Conservation (phyloP, 108 stramenopile genomes). For the Nitzschia sp. region DNA sequence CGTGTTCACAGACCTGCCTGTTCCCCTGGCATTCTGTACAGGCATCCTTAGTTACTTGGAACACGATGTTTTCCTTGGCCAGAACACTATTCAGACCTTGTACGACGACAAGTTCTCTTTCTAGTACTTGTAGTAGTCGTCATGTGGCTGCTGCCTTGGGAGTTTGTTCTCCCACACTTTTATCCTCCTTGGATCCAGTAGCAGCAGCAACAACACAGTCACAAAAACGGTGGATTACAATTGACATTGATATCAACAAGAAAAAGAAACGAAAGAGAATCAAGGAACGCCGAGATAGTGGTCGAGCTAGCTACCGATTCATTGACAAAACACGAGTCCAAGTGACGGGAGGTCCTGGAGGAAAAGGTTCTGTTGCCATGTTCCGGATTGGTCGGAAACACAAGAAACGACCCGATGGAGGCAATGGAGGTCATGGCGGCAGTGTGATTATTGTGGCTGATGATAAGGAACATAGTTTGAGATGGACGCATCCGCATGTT, state of each 20-base stretch:
- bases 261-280: constrained; percentile 8
- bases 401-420: constrained; percentile 72
- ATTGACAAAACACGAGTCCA: constrained; percentile 68
- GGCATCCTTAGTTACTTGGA: too few species aligned
- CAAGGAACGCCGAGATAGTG: constrained; percentile 34
- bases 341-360: constrained; percentile 72
- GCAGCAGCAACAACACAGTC: constrained; percentile 4
- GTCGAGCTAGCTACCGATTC: constrained; percentile 55
- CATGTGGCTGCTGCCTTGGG: too few species aligned
- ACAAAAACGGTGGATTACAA: not conserved
- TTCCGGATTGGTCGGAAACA: constrained; percentile 41
- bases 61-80: too few species aligned
- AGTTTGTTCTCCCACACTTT: too few species aligned
- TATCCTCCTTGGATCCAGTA: too few species aligned
- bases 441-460: constrained; percentile 73
- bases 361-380: constrained; percentile 67
- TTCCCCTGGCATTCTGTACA: too few species aligned
- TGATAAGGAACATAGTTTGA: constrained; percentile 56
- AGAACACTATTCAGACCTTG: too few species aligned
- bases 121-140: too few species aligned
- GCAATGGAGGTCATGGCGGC: constrained; percentile 84
- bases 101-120: too few species aligned
- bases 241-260: not conserved
- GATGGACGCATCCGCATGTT: constrained; percentile 55
- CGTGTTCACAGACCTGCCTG: too few species aligned